Evolutionary conservation across 1,284 basidiomycete genomes (phyloP).

Genomic region (Cryptococcus sp.): DNA sequence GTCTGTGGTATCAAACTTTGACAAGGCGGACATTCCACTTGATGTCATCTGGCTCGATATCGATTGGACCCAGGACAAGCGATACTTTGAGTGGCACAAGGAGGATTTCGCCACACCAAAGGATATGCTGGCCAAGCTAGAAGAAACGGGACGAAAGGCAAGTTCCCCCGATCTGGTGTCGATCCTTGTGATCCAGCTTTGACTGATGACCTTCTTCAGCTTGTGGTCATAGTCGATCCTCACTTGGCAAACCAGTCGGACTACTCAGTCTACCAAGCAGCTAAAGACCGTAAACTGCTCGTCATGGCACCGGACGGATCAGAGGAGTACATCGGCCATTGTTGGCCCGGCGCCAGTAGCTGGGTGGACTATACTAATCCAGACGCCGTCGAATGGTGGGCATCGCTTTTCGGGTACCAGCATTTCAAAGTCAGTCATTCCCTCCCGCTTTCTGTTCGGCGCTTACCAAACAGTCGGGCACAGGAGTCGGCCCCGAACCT

Average conservation of each 20-base stretch:
- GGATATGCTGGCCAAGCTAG: conserved; percentile 87
- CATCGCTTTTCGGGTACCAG: conserved; percentile 67
- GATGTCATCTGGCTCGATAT: conserved; percentile 99
- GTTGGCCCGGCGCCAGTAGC: conserved; percentile 91
- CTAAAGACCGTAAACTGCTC: conserved; percentile 75
- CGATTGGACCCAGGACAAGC: conserved; percentile 90
- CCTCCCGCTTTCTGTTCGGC: background rate
- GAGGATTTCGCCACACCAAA: conserved; percentile 91
- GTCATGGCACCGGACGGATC: conserved; percentile 77
- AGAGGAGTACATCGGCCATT: conserved; percentile 92
- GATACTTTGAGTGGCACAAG: conserved; percentile 97
- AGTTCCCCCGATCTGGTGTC: conserved; percentile 4
- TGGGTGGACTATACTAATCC: conserved; percentile 99
- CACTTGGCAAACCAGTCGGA: conserved; percentile 82
- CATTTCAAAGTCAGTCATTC: conserved; percentile 37
- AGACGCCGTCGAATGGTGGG: conserved; percentile 87
- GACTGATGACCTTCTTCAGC: conserved; percentile 57
- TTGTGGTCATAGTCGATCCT: conserved; percentile 96
- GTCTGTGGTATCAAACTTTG: conserved; percentile 82
- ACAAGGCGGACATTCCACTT: conserved; percentile 90
- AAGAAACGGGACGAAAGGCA: conserved; percentile 82
- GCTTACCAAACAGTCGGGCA: background rate
- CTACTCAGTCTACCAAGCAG: conserved; percentile 85
- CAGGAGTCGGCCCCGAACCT: conserved; percentile 67
- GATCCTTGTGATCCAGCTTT: background rate